Base-by-base conservation (phyloP, 768 basidiomycete genomes). In the Macrolepiota fuliginosa region DNA sequence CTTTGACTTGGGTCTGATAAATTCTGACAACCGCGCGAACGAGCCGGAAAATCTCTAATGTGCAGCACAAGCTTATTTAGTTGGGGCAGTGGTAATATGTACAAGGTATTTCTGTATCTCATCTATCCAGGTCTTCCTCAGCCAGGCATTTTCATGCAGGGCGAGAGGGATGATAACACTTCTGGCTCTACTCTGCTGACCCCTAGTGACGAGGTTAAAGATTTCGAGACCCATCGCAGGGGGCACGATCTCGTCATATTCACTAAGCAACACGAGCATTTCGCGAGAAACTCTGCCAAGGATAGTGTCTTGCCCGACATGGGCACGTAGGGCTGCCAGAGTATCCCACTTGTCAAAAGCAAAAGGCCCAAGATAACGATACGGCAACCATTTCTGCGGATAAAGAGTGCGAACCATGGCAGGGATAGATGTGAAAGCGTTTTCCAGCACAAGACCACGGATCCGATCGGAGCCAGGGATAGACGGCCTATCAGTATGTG, bases 291-390 rank as follows among this genome's bases (percentile, higher is more conserved):
- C 64, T 10, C 65, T 59, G 4, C 36, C 35, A 4, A 73, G 62
- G 12, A 63, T 40, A 19, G 64, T 51, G 46, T 27, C 15, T 25
- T 35, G 60, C 22, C 53, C 53, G 37, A 19, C 22, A 27, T 61
- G 60, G 9, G 19, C 4, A n/a, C 25, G 35, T 51, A 78, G 64
- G 0, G 76, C 76, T 0, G 49, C 57, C 1, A 75, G 27, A 1
- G 80, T 79, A 63, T 83, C 79, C 83, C 83, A 84, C 36, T 67
- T 64, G 64, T 84, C 83, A 55, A 74, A 74, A 2, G 73, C 79
- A 37, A 81, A 69, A 0, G 74, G 72, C 2, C 72, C 72, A n/a
- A 84, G 73, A 61, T 80, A 77, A 36, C 75, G 79, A 64, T 84
- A 83, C 0, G 83, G 83, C 5, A 83, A 62, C 80, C 79, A 82